Evolutionary conservation across 2,329 filamentous ascomycete species (phyloP).

Genomic region (Fusarium sp.): DNA sequence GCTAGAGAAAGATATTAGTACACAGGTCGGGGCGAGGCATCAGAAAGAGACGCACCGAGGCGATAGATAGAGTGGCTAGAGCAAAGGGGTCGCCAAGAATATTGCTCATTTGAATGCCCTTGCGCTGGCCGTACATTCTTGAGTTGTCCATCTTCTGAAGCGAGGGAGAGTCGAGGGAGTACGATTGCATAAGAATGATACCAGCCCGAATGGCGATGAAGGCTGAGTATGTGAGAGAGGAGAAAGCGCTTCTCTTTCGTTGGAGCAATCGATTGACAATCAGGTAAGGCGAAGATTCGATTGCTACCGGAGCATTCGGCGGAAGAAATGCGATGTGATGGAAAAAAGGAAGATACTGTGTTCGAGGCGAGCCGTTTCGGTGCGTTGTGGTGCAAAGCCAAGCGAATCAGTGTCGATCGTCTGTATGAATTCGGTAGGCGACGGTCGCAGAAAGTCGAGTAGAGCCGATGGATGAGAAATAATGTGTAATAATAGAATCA

Average conservation of each 20-base stretch:
- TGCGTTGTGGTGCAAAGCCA: slow-evolving; percentile 19
- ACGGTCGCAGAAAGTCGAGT: slow-evolving; percentile 19
- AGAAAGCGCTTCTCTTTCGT: slow-evolving; percentile 25
- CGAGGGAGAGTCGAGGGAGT: slow-evolving; percentile 78
- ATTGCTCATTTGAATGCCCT: slow-evolving; percentile 82
- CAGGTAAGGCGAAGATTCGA: slow-evolving; percentile 31
- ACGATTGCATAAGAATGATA: slow-evolving; percentile 70
- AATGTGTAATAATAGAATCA: slow-evolving; percentile 29
- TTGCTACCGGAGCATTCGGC: slow-evolving; percentile 48
- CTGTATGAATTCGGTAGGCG: slow-evolving; percentile 23
- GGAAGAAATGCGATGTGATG: slow-evolving; percentile 21
- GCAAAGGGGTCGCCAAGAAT: slow-evolving; percentile 97
- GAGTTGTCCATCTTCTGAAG: slow-evolving; percentile 83
- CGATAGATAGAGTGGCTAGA: slow-evolving; percentile 91
- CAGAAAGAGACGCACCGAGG: slow-evolving; percentile 72
- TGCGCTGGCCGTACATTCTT: slow-evolving; percentile 66
- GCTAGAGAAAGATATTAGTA: slow-evolving; percentile 62
- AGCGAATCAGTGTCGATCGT: slow-evolving; percentile 34
- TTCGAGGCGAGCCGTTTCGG: slow-evolving; percentile 12
- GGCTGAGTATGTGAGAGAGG: slow-evolving; percentile 17
- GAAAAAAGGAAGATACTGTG: slow-evolving; percentile 30
- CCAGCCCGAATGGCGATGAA: slow-evolving; percentile 19
- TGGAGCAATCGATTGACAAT: slow-evolving; percentile 15
- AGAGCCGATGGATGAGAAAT: slow-evolving; percentile 36
- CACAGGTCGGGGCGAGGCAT: neutral